These are phyloP conservation scores for Erodium trifolium DNA, from an alignment of 441 rosid species.

Conservation along the genomic window DNA sequence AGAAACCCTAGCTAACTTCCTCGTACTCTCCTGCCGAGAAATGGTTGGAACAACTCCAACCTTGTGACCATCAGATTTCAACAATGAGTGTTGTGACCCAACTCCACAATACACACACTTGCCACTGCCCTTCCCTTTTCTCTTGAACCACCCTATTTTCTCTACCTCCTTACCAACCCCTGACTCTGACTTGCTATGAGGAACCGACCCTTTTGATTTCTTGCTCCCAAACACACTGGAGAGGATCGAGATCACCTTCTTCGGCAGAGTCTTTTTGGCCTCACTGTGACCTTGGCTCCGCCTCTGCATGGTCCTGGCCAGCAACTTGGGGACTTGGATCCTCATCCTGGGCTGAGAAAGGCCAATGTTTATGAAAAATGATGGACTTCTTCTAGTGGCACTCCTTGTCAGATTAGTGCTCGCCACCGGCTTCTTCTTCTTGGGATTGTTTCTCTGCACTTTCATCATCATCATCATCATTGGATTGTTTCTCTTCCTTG, in stretches of 20 bases:
- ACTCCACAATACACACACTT: no score
- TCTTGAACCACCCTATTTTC: no score
- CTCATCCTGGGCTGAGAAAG: conserved; percentile 19
- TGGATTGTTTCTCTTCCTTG: no score
- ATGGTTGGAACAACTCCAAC: no score
- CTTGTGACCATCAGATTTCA: no score
- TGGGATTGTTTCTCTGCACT: no score
- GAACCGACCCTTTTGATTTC: conserved; percentile 4
- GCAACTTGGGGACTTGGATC: conserved; percentile 21
- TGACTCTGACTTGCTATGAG: no score
- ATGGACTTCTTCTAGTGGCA: neutral
- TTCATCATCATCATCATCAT: no score
- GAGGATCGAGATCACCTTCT: conserved; percentile 27
- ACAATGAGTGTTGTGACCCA: no score
- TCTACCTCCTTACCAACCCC: no score
- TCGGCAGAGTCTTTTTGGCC: conserved; percentile 13
- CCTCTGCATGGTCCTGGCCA: conserved; percentile 26
- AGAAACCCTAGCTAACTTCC: conserved; percentile 12
- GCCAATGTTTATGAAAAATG: conserved; percentile 12
- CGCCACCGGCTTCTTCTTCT: no score
- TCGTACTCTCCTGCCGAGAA: conserved; percentile 4
- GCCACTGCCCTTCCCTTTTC: no score
- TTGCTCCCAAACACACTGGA: conserved; percentile 25
- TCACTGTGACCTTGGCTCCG: neutral
- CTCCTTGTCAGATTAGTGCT: neutral